phyloP scores from a whole-genome alignment of 345 rosid genomes.

The Trapa bicornis region DNA sequence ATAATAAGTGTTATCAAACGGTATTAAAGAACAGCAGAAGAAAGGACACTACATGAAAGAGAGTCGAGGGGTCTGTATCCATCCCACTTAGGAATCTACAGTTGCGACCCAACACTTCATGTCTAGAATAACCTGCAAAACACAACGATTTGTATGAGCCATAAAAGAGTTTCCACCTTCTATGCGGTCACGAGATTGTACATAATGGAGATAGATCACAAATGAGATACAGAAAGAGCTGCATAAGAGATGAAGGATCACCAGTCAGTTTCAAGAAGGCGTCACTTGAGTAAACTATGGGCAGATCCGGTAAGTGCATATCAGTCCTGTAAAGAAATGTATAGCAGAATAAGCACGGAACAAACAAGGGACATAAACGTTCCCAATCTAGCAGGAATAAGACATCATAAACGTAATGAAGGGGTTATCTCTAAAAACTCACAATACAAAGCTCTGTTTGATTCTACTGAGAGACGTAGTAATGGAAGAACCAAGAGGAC shows the following conservation, averaged over 20 bases:
- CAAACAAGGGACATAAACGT: slow-evolving; percentile 14
- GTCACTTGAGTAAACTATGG: slow-evolving; percentile 81
- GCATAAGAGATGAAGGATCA: slow-evolving; percentile 12
- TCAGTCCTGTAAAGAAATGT: slow-evolving; percentile 47
- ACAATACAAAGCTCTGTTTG: slow-evolving; percentile 99
- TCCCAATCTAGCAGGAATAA: slow-evolving; percentile 3
- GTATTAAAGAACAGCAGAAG: neutral
- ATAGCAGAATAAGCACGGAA: neutral
- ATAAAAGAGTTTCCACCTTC: neutral
- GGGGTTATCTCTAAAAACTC: slow-evolving; percentile 55
- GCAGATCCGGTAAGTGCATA: slow-evolving; percentile 60
- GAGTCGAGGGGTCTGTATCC: slow-evolving; percentile 51
- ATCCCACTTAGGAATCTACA: slow-evolving; percentile 57
- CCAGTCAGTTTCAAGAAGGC: slow-evolving; percentile 87
- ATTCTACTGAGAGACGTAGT: slow-evolving; percentile 97
- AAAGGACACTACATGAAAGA: slow-evolving; percentile 33
- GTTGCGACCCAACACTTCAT: slow-evolving; percentile 74
- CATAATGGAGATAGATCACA: neutral
- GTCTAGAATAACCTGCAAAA: slow-evolving; percentile 54
- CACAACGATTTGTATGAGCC: neutral
- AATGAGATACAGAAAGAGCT: neutral
- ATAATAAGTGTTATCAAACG: neutral
- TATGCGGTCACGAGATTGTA: neutral
- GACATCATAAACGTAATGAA: slow-evolving; percentile 10
- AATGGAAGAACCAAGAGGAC: slow-evolving; percentile 46